These are phyloP conservation scores for Stemphylium vesicarium DNA, from an alignment of 2,329 filamentous ascomycete species.

Conservation along the genomic window DNA sequence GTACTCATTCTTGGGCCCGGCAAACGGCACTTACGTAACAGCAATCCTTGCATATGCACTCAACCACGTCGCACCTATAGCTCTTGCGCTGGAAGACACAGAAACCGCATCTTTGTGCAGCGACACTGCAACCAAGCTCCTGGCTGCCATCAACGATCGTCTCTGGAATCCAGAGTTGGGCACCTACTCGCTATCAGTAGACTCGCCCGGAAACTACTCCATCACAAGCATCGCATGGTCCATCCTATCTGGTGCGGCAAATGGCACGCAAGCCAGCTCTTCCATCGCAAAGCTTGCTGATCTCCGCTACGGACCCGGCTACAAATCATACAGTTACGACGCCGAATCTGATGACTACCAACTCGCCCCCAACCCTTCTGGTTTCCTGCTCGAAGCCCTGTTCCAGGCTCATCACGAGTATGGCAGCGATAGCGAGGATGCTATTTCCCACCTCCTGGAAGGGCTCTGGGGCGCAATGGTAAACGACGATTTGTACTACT, in stretches of 20 bases:
- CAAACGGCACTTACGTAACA: neutral
- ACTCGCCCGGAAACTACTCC: constrained; percentile 39
- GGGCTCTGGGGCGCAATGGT: constrained; percentile 54
- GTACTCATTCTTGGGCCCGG: neutral
- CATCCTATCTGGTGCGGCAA: constrained; percentile 45
- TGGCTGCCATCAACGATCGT: constrained; percentile 2
- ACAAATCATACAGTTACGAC: constrained; percentile 10
- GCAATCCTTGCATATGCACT: neutral
- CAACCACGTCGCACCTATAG: neutral
- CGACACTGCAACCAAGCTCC: neutral
- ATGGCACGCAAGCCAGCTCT: constrained; percentile 34
- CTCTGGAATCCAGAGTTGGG: constrained; percentile 46
- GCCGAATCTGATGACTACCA: constrained; percentile 19
- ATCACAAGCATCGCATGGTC: constrained; percentile 43
- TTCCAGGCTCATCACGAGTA: constrained; percentile 31
- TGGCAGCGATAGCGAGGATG: constrained; percentile 6
- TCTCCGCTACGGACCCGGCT: neutral
- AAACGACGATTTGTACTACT: constrained; percentile 42
- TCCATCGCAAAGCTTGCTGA: constrained; percentile 38
- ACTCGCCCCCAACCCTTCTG: constrained; percentile 54
- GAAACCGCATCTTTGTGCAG: neutral
- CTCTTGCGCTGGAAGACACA: neutral
- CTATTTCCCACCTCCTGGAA: constrained; percentile 42
- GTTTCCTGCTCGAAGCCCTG: constrained; percentile 52
- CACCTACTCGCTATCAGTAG: constrained; percentile 39